phyloP scores from a whole-genome alignment of 2,329 filamentous ascomycete genomes.

The Epichloe uncinata region DNA sequence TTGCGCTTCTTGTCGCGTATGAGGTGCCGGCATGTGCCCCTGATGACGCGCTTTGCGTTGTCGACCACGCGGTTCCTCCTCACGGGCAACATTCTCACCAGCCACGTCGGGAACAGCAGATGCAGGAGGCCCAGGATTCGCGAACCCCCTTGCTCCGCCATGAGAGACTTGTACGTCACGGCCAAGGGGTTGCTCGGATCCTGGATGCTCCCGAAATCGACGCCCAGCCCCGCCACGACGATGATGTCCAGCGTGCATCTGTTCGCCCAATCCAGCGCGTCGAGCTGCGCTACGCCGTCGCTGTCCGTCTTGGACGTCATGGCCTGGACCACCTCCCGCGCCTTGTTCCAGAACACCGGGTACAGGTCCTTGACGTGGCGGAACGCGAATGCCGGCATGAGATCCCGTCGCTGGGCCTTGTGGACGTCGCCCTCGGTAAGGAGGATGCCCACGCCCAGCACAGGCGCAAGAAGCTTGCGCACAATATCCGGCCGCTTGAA shows the following conservation, averaged over 20 bases:
- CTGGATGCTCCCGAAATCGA: slow-evolving; percentile 53
- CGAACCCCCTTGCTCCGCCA: slow-evolving; percentile 30
- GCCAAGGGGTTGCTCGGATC: slow-evolving; percentile 48
- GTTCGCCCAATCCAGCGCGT: slow-evolving; percentile 50
- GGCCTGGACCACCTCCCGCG: slow-evolving; percentile 49
- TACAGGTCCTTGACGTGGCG: slow-evolving; percentile 77
- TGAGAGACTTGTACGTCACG: slow-evolving; percentile 40
- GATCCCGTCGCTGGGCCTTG: slow-evolving; percentile 63
- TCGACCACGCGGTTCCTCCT: slow-evolving; percentile 54
- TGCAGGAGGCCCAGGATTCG: slow-evolving; percentile 43
- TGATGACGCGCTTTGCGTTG: slow-evolving; percentile 44
- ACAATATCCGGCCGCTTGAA: slow-evolving; percentile 50
- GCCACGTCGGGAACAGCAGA: slow-evolving; percentile 48
- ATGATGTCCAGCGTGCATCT: slow-evolving; percentile 65
- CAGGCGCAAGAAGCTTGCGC: slow-evolving; percentile 40
- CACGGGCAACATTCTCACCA: slow-evolving; percentile 53
- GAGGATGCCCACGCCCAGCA: slow-evolving; percentile 60
- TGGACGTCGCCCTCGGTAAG: slow-evolving; percentile 87
- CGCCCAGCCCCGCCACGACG: slow-evolving; percentile 55
- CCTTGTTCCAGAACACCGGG: slow-evolving; percentile 71
- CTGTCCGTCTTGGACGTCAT: slow-evolving; percentile 33
- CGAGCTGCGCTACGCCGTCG: slow-evolving; percentile 30
- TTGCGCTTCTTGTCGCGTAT: slow-evolving; percentile 53
- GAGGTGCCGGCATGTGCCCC: slow-evolving; percentile 51
- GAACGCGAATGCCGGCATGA: slow-evolving; percentile 76